Conservation (phyloP, 257 asterid genomes). For the Plantago major region DNA sequence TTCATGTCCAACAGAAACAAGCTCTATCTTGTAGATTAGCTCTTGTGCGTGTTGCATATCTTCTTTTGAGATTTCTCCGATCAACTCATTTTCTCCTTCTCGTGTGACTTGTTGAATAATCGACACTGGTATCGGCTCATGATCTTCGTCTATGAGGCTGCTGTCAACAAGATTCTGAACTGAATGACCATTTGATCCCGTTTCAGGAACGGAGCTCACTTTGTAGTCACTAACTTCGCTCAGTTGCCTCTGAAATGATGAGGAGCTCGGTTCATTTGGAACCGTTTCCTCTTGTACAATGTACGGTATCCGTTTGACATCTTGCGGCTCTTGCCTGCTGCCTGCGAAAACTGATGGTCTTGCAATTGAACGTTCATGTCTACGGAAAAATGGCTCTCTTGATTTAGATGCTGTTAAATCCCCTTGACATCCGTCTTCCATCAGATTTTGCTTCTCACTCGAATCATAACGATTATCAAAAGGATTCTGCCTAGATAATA, state of each 20-base stretch:
- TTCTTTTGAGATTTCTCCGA: constrained; percentile 24
- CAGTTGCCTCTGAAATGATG: constrained; percentile 41
- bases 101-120: constrained; percentile 14
- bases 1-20: constrained; percentile 58
- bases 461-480: constrained; percentile 40
- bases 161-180: constrained; percentile 36
- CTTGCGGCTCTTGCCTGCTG: constrained; percentile 37
- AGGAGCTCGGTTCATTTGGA: constrained; percentile 44
- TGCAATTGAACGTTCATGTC: constrained; percentile 56
- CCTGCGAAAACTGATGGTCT: constrained; percentile 60
- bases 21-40: constrained; percentile 34
- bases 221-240: constrained; percentile 62
- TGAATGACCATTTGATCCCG: constrained; percentile 40
- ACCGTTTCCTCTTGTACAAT: constrained; percentile 49
- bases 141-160: constrained; percentile 32
- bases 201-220: constrained; percentile 38
- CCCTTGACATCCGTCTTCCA: constrained; percentile 46
- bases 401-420: constrained; percentile 30
- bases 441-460: constrained; percentile 35
- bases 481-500: constrained; percentile 41
- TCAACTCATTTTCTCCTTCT: background rate
- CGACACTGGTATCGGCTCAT: constrained; percentile 15
- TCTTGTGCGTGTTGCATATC: constrained; percentile 26
- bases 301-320: constrained; percentile 39
- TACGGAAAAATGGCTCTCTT: constrained; percentile 47